Conservation (phyloP, 2,329 filamentous ascomycete species). For the Claviceps pazoutovae region DNA sequence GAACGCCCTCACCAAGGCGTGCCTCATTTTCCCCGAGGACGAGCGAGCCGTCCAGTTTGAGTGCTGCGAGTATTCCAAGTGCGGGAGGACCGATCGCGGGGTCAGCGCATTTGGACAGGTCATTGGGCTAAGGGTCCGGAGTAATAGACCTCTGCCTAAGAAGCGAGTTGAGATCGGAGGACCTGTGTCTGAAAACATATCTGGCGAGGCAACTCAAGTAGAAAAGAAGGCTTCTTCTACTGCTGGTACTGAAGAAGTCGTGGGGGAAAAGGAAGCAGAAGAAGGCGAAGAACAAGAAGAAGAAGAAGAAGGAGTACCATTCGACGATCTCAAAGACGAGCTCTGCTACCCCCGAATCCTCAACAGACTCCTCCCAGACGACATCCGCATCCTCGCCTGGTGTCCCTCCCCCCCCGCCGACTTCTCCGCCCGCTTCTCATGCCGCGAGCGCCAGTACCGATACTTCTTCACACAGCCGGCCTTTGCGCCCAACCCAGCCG, state of each 20-base stretch:
- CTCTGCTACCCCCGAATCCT: constrained; percentile 70
- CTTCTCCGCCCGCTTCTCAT: constrained; percentile 89
- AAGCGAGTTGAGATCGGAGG: constrained; percentile 12
- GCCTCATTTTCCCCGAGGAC: constrained; percentile 62
- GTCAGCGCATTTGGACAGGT: constrained; percentile 97
- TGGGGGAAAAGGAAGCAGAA: not conserved
- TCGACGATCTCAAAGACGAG: constrained; percentile 66
- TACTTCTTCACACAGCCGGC: constrained; percentile 98
- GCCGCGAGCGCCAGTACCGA: constrained; percentile 77
- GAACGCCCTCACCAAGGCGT: constrained; percentile 73
- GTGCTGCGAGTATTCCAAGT: constrained; percentile 84
- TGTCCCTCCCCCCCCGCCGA: constrained; percentile 64
- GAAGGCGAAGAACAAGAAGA: constrained; percentile 5
- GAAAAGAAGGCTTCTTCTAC: not conserved
- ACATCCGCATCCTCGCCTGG: constrained; percentile 88
- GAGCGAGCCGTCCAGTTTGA: constrained; percentile 60
- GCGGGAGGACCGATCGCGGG: constrained; percentile 80
- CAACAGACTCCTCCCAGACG: constrained; percentile 75
- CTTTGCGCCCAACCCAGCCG: constrained; percentile 46
- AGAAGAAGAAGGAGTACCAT: constrained; percentile 13
- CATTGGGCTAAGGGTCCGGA: constrained; percentile 68
- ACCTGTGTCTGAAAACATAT: constrained; percentile 15
- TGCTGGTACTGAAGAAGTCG: not conserved
- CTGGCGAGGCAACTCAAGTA: constrained; percentile 11
- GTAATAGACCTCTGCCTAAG: constrained; percentile 49